Base-by-base conservation (phyloP, 768 basidiomycete genomes). In the Strobilomyces dryophilus region DNA sequence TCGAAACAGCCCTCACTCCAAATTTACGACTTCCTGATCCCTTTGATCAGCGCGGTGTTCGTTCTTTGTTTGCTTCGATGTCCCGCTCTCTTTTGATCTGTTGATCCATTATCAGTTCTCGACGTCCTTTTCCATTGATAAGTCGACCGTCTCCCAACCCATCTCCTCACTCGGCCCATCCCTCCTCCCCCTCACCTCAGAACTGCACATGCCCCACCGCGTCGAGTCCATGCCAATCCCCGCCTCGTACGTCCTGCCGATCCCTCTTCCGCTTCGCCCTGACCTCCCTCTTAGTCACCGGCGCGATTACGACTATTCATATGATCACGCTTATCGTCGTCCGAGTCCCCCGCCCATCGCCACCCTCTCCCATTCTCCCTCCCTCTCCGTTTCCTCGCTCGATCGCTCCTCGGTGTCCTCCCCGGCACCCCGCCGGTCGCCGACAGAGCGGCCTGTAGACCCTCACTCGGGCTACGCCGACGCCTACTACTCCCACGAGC, bases 321-420 rank as follows among this genome's bases (percentile, higher is more conserved):
- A 76, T 65, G 76, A 76, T 58, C 66, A 64, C 58, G 54, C 68
- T 52, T 65, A 71, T 60, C 71, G 69, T 48, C 63, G 67, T 20
- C 77, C 73, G 52, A 80, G 71, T 49, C 81, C 74, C 32, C 79
- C 73, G 2, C 79, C 75, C 54, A 78, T 77, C 55, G 77, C 77
- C 10, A 74, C 76, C 41, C 73, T 75, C 55, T 71, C 81, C 24
- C 79, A 81, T 62, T 86, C 85, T 0, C 83, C 85, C 37, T 79
- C 83, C 7, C 71, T 80, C 34, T 83, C 81, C 10, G 75, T 79
- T 34, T 80, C 81, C 41, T 82, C 82, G 0, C 71, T 79, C 34
- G 83, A 84, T 72, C 78, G 81, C 61, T 79, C 80, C 42, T 77
- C 80, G 32, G 77, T 80, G 42, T 77, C 76, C n/a, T 81, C 83